Conservation (phyloP, 202 grass and related monocot genomes). For the Panicum hallii region DNA sequence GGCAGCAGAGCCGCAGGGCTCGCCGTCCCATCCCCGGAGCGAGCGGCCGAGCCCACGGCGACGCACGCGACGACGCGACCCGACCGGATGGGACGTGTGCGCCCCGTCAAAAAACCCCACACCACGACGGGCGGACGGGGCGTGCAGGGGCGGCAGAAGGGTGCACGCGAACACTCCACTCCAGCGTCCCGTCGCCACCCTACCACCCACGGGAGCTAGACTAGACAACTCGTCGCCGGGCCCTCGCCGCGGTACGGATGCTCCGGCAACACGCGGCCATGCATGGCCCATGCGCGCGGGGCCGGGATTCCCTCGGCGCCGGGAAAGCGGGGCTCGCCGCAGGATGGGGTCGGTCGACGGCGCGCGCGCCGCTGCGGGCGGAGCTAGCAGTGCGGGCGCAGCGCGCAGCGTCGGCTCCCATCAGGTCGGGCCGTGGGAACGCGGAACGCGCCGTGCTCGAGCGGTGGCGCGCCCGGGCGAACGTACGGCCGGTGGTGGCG, state of each 20-base stretch:
- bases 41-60: conserved; percentile 11
- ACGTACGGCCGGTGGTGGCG: too few species aligned
- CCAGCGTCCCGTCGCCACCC: conserved; percentile 45
- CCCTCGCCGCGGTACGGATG: neutral
- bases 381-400: too few species aligned
- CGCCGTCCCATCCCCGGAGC: neutral
- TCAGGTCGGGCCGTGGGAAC: too few species aligned
- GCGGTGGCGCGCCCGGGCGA: too few species aligned
- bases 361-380: too few species aligned
- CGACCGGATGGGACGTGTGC: conserved; percentile 45
- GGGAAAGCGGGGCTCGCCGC: conserved; percentile 7
- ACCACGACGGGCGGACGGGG: neutral
- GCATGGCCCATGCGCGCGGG: neutral
- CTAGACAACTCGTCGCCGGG: conserved; percentile 35
- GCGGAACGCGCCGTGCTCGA: too few species aligned
- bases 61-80: neutral
- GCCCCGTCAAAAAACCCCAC: neutral
- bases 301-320: conserved; percentile 4
- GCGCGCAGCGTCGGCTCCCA: too few species aligned
- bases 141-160: neutral
- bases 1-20: neutral
- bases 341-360: neutral
- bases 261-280: neutral
- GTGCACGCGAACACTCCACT: conserved; percentile 12
- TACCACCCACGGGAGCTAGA: conserved; percentile 19